Evolutionary conservation across 176 grass and related monocot genomes (phyloP), one percentile per base, ranked within the genome.

Genomic region (Paspalum notatum): DNA sequence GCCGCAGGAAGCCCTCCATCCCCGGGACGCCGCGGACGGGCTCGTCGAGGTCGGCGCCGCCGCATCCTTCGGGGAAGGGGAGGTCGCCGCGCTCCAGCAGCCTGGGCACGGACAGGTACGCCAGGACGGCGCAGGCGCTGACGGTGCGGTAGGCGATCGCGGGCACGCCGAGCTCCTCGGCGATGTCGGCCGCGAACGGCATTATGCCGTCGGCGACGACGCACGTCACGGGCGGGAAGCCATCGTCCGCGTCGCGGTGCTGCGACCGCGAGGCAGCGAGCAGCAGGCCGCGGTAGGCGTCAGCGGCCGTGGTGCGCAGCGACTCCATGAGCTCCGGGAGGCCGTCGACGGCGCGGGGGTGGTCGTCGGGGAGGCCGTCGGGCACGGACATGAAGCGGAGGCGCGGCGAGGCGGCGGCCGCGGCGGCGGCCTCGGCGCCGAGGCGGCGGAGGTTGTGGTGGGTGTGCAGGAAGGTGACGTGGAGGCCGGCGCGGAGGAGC

Each of bases 391-490:
- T 56, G 75, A 84, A 92, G 46, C 80, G 83, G 51, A 92, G 74
- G 17, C 75, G 79, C 43, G 87, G 79, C 39, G 86, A 41, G 66
- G 66, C 43, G 43, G 43, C n/a, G 12, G n/a, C 7, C 12, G n/a
- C 66, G 39, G 20, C 64, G 17, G 60, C 63, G 27, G 12, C 43
- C 7, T 39, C 24, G 21, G 20, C 37, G 51, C 48, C 60, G 43
- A 85, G 86, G 55, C 77, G 77, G 43, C 41, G 47, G 21, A 44
- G 72, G 77, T 50, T 91, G 82, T 88, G 71, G 32, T 78, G 27
- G 16, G 77, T 85, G 85, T 91, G 84, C 50, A 91, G 83, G 76
- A 89, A 82, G 3, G 90, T 92, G 38, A 92, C 76, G 49, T 84
- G 86, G 47, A 89, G 48, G 76, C 83, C 90, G n/a, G 72, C 40